Base-by-base conservation (phyloP, 371 early-diverging fungal genomes). In the Lichtheimia hyalospora region DNA sequence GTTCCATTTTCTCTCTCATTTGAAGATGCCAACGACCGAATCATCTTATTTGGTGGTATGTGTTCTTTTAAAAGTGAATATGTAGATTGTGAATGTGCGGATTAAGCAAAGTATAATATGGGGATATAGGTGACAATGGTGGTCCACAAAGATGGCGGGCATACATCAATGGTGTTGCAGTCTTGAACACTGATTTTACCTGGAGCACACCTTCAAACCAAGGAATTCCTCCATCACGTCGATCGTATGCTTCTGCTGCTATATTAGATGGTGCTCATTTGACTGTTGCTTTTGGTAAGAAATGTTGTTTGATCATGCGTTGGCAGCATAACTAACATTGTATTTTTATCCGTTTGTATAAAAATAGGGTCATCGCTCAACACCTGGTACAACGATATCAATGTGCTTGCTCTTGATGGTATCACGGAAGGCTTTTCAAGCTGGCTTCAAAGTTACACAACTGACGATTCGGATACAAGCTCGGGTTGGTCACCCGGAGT, bases 31-130 rank as follows among this genome's bases (percentile, higher is more conserved):
- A 70, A 70, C 48, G 68, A 74, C 49, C 63, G 69, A 53, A 76
- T 79, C 27, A 55, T 74, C 44, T 27, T 79, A 48, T 74, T 76
- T 69, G 80, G 80, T 59, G 79, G 79, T 71, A 66, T 64, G 63
- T 42, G 42, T 40, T n/a, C n/a, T n/a, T n/a, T n/a, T n/a, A n/a
- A n/a, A n/a, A n/a, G n/a, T n/a, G n/a, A n/a, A n/a, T n/a, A n/a
- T n/a, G n/a, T n/a, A n/a, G n/a, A n/a, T n/a, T n/a, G n/a, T n/a
- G n/a, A n/a, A n/a, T n/a, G n/a, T n/a, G n/a, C n/a, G n/a, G n/a
- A n/a, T n/a, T n/a, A n/a, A n/a, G n/a, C n/a, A n/a, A n/a, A n/a
- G n/a, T n/a, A n/a, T 10, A 34, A 21, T 5, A 49, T 15, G 2
- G 16, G 54, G 18, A 10, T 50, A 18, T 53, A 77, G 78, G 78